Conservation (phyloP, 1,284 basidiomycete genomes). For the Tetrapyrgos nigripes region DNA sequence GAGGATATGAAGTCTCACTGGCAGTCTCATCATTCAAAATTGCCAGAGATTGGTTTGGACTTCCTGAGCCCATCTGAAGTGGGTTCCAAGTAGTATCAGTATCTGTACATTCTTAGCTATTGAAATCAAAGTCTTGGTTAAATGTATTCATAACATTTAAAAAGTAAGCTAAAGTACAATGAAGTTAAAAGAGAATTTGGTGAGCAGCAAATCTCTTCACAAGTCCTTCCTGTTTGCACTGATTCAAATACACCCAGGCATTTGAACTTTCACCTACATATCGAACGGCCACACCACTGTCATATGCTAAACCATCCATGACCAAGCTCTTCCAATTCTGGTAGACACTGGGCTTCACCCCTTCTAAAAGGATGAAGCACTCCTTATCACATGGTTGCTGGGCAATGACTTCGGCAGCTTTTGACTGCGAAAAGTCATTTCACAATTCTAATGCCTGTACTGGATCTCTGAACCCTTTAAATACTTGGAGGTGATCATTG, state of each 20-base stretch:
- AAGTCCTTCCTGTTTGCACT: too few relatives aligned
- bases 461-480: background rate
- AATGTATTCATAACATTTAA: too few relatives aligned
- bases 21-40: background rate
- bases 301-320: conserved; percentile 2
- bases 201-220: too few relatives aligned
- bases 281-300: background rate
- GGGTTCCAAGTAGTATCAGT: too few relatives aligned
- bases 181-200: too few relatives aligned
- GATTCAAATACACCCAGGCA: too few relatives aligned
- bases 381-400: background rate
- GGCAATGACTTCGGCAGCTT: background rate
- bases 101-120: too few relatives aligned
- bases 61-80: too few relatives aligned
- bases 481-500: background rate
- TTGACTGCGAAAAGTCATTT: background rate
- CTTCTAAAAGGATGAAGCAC: background rate
- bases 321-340: background rate
- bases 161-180: too few relatives aligned
- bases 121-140: too few relatives aligned
- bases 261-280: background rate
- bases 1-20: background rate
- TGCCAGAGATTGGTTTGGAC: conserved; percentile 1
- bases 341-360: background rate
- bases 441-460: background rate